phyloP scores from a whole-genome alignment of 1,284 basidiomycete genomes.

The Phlebopus sp. region DNA sequence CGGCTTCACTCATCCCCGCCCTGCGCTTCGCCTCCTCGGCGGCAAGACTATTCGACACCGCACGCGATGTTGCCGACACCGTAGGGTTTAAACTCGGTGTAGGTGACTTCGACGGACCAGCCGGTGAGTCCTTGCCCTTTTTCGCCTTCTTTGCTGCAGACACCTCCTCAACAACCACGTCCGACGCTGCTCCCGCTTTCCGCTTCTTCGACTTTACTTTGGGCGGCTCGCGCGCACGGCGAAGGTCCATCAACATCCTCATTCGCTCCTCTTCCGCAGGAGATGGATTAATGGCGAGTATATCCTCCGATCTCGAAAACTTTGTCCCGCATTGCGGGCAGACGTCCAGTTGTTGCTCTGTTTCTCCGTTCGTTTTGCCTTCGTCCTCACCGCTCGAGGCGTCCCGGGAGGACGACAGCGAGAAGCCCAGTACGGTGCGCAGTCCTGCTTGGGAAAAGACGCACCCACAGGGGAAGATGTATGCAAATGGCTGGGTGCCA shows the following conservation, averaged over 20 bases:
- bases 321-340: slow-evolving; percentile 76
- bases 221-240: slow-evolving; percentile 50
- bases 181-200: slow-evolving; percentile 38
- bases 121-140: slow-evolving; percentile 43
- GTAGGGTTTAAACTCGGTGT: slow-evolving; percentile 47
- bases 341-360: slow-evolving; percentile 45
- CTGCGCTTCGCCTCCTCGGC: slow-evolving; percentile 74
- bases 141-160: slow-evolving; percentile 43
- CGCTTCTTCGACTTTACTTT: slow-evolving; percentile 69
- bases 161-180: slow-evolving; percentile 35
- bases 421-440: slow-evolving; percentile 50
- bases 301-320: slow-evolving; percentile 52
- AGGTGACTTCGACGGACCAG: slow-evolving; percentile 20
- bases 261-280: slow-evolving; percentile 57
- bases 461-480: slow-evolving; percentile 84
- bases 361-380: slow-evolving; percentile 11
- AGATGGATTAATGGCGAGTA: slow-evolving; percentile 62
- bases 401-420: slow-evolving; percentile 28
- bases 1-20: slow-evolving; percentile 69
- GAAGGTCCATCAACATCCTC: slow-evolving; percentile 50
- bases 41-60: slow-evolving; percentile 61
- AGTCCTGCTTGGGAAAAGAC: slow-evolving; percentile 79
- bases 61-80: slow-evolving; percentile 56
- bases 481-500: slow-evolving; percentile 84
- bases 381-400: slow-evolving; percentile 18